These are phyloP conservation scores for Fusarium nygamai DNA, from an alignment of 2,329 filamentous ascomycete species.

Conservation along the genomic window DNA sequence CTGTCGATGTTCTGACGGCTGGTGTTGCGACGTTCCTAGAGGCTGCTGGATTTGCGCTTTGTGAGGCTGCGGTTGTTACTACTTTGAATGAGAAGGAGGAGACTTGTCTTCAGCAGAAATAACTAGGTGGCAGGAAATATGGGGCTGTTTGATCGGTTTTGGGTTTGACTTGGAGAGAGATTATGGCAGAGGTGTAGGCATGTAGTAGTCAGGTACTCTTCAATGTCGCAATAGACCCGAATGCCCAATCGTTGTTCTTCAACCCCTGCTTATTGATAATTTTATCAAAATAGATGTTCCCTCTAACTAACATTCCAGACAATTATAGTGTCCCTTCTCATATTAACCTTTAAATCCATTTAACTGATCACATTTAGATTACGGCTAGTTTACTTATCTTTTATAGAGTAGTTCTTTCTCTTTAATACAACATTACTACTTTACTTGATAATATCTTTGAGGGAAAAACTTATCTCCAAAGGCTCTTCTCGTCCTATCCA, in stretches of 20 bases:
- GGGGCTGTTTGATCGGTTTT: rapidly evolving
- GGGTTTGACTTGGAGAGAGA: rapidly evolving
- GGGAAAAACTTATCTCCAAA: background rate
- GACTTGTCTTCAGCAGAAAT: no score
- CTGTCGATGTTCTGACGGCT: background rate
- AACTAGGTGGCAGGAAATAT: rapidly evolving
- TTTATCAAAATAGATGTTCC: no score
- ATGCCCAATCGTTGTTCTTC: rapidly evolving
- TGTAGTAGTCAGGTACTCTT: background rate
- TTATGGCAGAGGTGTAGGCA: rapidly evolving
- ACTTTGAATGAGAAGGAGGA: background rate
- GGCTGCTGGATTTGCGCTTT: background rate
- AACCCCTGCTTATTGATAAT: rapidly evolving
- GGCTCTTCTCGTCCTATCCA: background rate
- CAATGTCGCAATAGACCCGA: background rate
- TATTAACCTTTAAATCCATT: no score
- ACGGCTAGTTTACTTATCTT: no score
- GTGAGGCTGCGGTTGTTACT: background rate
- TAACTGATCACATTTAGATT: no score
- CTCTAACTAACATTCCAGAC: no score
- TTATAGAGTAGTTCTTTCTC: no score
- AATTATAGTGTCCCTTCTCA: no score
- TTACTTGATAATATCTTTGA: no score
- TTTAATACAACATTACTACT: rapidly evolving
- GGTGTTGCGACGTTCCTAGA: background rate